These are phyloP conservation scores for Cutaneotrichosporon spelunceum DNA, from an alignment of 1,284 basidiomycete species.

Conservation along the genomic window DNA sequence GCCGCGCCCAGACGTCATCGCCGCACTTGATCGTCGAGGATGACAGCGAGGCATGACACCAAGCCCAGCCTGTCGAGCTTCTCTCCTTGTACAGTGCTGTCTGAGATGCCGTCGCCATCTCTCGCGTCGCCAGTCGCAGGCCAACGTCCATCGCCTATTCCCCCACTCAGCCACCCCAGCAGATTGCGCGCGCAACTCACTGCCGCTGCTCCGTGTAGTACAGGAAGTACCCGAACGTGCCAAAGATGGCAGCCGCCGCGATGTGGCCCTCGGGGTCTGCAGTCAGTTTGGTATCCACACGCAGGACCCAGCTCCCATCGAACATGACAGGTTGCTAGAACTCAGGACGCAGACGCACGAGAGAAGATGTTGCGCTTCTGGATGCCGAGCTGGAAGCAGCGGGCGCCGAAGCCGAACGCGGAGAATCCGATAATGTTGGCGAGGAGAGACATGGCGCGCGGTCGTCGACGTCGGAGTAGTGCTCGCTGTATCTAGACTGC, in stretches of 20 bases:
- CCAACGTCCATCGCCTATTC: not conserved
- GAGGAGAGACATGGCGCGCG: constrained; percentile 62
- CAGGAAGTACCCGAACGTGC: constrained; percentile 41
- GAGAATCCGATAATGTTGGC: constrained; percentile 73
- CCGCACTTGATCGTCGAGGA: not conserved
- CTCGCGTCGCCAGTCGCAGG: too few relatives aligned
- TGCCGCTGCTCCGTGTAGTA: constrained; percentile 45
- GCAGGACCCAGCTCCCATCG: not conserved
- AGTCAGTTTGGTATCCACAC: not conserved
- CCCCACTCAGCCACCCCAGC: not conserved
- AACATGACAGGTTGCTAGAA: not conserved
- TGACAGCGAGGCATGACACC: not conserved
- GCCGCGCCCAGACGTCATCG: not conserved
- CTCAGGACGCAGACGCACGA: not conserved
- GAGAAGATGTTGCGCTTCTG: constrained; percentile 54
- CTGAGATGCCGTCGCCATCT: too few relatives aligned
- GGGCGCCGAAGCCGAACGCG: constrained; percentile 68
- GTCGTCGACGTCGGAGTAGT: constrained; percentile 2
- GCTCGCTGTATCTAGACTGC: not conserved
- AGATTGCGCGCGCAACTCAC: constrained; percentile 31
- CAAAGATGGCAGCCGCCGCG: constrained; percentile 38
- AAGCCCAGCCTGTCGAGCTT: not conserved
- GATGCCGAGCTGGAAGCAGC: constrained; percentile 76
- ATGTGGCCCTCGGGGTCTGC: constrained; percentile 44
- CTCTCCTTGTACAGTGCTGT: not conserved